Conservation (phyloP, 805 yeast species). For the Candida glaebosa region DNA sequence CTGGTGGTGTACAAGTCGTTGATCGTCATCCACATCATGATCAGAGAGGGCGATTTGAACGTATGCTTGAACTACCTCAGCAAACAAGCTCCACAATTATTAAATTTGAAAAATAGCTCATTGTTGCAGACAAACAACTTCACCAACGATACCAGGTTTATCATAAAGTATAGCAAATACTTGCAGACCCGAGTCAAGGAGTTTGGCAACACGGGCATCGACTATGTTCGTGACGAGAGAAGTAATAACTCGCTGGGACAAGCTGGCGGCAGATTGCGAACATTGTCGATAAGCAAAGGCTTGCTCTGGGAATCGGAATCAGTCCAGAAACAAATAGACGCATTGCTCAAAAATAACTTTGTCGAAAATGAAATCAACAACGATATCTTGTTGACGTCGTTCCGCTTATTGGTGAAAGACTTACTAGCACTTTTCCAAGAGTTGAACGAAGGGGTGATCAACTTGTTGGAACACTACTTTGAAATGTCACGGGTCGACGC, state of each 20-base stretch:
- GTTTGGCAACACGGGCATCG: slow-evolving; percentile 59
- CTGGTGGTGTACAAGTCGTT: slow-evolving; percentile 84
- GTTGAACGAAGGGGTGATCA: slow-evolving; percentile 93
- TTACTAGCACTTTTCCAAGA: slow-evolving; percentile 82
- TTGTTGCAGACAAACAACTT: slow-evolving; percentile 17
- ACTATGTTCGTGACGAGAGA: slow-evolving; percentile 73
- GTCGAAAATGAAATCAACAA: slow-evolving; percentile 78
- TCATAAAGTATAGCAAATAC: slow-evolving; percentile 70
- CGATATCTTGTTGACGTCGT: slow-evolving; percentile 80
- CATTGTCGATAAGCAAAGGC: slow-evolving; percentile 70
- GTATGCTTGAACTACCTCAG: slow-evolving; percentile 63
- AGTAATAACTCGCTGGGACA: slow-evolving; percentile 43
- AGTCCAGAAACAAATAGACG: slow-evolving; percentile 76
- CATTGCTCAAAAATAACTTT: slow-evolving; percentile 69
- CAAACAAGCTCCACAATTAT: slow-evolving; percentile 45
- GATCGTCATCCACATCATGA: slow-evolving; percentile 83
- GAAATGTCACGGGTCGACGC: slow-evolving; percentile 89
- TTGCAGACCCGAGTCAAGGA: slow-evolving; percentile 66
- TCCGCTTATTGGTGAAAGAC: slow-evolving; percentile 87
- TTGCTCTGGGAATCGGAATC: slow-evolving; percentile 80
- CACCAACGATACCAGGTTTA: slow-evolving; percentile 48
- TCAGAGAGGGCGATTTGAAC: slow-evolving; percentile 84
- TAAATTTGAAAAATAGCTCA: slow-evolving; percentile 35
- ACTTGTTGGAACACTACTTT: slow-evolving; percentile 88
- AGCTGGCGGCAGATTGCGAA: slow-evolving; percentile 58